Evolutionary conservation across 371 early-diverging fungal species (phyloP).

Genomic region (Chytridium lagenaria): DNA sequence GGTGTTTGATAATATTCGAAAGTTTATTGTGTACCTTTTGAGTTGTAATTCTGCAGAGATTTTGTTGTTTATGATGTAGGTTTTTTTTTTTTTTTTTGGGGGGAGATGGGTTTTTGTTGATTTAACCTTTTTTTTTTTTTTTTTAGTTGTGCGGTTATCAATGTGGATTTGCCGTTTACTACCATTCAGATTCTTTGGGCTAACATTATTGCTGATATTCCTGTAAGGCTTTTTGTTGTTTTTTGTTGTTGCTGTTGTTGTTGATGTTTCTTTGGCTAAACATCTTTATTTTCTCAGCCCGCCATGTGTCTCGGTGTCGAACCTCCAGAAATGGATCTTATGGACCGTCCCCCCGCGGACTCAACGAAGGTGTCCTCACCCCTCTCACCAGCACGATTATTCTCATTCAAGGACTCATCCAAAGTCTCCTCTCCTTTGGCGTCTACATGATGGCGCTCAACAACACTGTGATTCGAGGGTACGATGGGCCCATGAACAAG

Average conservation of each 20-base stretch:
- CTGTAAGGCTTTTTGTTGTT: slow-evolving; percentile 39
- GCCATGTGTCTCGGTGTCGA: slow-evolving; percentile 62
- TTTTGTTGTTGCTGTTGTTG: slow-evolving; percentile 17
- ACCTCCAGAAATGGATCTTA: slow-evolving; percentile 75
- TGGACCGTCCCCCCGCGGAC: slow-evolving; percentile 85
- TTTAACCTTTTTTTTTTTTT: slow-evolving; percentile 14
- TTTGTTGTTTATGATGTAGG: slow-evolving; percentile 52
- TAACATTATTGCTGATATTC: slow-evolving; percentile 78
- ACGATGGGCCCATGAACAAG: slow-evolving; percentile 1
- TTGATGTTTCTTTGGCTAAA: neutral
- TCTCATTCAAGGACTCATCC: slow-evolving; percentile 72
- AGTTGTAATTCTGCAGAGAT: slow-evolving; percentile 80
- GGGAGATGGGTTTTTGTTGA: slow-evolving; percentile 62
- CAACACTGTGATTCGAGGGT: too few relatives aligned
- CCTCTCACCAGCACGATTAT: slow-evolving; percentile 63
- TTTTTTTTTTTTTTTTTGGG: slow-evolving; percentile 75
- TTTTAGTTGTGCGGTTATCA: slow-evolving; percentile 42
- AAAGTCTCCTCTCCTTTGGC: slow-evolving; percentile 73
- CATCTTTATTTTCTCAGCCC: slow-evolving; percentile 10
- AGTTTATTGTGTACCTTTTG: slow-evolving; percentile 89
- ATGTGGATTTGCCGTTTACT: slow-evolving; percentile 57
- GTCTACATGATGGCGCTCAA: slow-evolving; percentile 47
- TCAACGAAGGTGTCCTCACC: slow-evolving; percentile 69
- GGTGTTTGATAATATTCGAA: slow-evolving; percentile 89
- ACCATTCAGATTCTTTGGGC: slow-evolving; percentile 84